Evolutionary conservation across 2,329 filamentous ascomycete genomes (phyloP).

Genomic region (Coniochaeta prunicola): DNA sequence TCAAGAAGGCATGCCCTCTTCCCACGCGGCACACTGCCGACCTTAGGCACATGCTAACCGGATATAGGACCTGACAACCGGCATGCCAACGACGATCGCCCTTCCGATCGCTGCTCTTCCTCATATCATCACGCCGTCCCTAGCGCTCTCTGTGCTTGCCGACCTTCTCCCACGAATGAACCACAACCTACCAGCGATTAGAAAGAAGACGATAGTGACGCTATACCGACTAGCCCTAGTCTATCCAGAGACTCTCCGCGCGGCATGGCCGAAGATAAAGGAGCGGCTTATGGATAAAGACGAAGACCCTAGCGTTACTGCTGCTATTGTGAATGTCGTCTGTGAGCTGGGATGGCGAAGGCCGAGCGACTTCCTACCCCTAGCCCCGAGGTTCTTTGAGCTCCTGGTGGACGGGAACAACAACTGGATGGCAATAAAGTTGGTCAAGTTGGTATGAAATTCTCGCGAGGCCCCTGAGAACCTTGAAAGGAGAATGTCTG

Average conservation of each 20-base stretch:
- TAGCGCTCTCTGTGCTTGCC: slow-evolving; percentile 81
- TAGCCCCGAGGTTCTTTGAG: slow-evolving; percentile 88
- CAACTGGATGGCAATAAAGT: slow-evolving; percentile 99
- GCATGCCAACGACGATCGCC: slow-evolving; percentile 69
- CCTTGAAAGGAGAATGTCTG: slow-evolving; percentile 8
- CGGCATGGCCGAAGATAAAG: slow-evolving; percentile 96
- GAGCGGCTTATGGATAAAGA: slow-evolving; percentile 83
- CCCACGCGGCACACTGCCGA: background rate
- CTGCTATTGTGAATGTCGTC: slow-evolving; percentile 92
- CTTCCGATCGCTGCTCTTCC: slow-evolving; percentile 87
- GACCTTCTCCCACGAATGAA: slow-evolving; percentile 81
- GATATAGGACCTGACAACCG: slow-evolving; percentile 61
- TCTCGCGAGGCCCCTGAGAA: background rate
- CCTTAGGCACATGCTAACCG: background rate
- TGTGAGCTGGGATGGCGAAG: slow-evolving; percentile 93
- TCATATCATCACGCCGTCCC: slow-evolving; percentile 85
- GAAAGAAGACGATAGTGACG: slow-evolving; percentile 95
- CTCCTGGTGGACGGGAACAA: slow-evolving; percentile 86
- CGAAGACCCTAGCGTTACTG: slow-evolving; percentile 88
- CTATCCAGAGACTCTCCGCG: slow-evolving; percentile 88
- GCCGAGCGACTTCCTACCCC: slow-evolving; percentile 85
- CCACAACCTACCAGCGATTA: slow-evolving; percentile 76
- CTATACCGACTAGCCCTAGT: slow-evolving; percentile 89
- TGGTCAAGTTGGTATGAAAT: slow-evolving; percentile 75
- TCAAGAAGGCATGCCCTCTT: slow-evolving; percentile 62